These are phyloP conservation scores for Ceratocystis cacaofunesta DNA, from an alignment of 2,329 filamentous ascomycete genomes.

Conservation along the genomic window DNA sequence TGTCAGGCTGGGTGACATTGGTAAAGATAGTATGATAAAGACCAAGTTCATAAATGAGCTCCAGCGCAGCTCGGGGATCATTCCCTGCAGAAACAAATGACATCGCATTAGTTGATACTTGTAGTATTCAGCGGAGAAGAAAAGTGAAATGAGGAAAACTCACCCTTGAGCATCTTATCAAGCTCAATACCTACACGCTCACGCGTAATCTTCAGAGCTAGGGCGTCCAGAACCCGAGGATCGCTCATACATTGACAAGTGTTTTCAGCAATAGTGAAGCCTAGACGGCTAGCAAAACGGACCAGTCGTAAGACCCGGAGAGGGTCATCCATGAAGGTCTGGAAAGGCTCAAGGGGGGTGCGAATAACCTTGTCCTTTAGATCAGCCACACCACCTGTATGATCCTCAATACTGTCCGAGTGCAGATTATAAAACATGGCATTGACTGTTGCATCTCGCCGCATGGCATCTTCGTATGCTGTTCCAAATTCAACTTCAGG, in stretches of 20 bases:
- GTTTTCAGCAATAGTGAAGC: slow-evolving; percentile 59
- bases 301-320: slow-evolving; percentile 74
- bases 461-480: slow-evolving; percentile 72
- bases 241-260: slow-evolving; percentile 64
- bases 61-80: slow-evolving; percentile 45
- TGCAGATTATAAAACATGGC: slow-evolving; percentile 92
- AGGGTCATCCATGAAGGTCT: slow-evolving; percentile 91
- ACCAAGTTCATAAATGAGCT: slow-evolving; percentile 48
- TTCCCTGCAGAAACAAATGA: slow-evolving; percentile 28
- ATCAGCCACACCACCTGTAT: slow-evolving; percentile 65
- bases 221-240: slow-evolving; percentile 57
- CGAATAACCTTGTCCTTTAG: slow-evolving; percentile 58
- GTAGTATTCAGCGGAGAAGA: background rate
- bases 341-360: slow-evolving; percentile 73
- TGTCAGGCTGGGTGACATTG: slow-evolving; percentile 42
- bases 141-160: background rate
- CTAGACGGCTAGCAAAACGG: slow-evolving; percentile 73
- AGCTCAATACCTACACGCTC: slow-evolving; percentile 79
- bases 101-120: background rate
- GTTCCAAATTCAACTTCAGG: slow-evolving; percentile 90
- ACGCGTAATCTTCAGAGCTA: slow-evolving; percentile 80
- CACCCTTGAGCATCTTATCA: slow-evolving; percentile 78
- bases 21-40: slow-evolving; percentile 63
- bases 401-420: slow-evolving; percentile 66
- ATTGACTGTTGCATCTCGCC: slow-evolving; percentile 87